Conservation (phyloP, 2,329 filamentous ascomycete species). For the Diplocarpon rosae region DNA sequence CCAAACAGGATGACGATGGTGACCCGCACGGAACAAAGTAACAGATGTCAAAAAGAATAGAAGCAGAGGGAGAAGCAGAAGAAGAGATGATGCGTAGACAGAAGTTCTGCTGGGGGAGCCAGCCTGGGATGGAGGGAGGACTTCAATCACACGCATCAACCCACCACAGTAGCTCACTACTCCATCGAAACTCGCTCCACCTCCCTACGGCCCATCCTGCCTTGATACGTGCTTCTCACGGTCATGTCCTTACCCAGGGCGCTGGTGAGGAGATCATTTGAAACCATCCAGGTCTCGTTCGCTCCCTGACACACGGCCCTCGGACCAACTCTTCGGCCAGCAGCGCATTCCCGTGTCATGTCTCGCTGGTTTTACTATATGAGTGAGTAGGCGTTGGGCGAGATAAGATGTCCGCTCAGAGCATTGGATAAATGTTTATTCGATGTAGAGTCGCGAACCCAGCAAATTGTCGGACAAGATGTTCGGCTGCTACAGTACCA, state of each 20-base stretch:
- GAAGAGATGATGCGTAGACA: constrained; percentile 2
- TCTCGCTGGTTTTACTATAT: too few relatives aligned
- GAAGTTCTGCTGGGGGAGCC: not conserved
- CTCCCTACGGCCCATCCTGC: not conserved
- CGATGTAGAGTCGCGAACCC: too few relatives aligned
- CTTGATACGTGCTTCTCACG: not conserved
- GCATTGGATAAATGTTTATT: too few relatives aligned
- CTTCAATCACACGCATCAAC: constrained; percentile 1
- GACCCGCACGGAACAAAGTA: constrained; percentile 14
- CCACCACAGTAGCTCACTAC: not conserved
- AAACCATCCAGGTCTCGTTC: constrained; percentile 13
- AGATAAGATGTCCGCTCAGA: too few relatives aligned
- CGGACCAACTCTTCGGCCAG: constrained; percentile 6
- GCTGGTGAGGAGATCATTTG: constrained; percentile 8
- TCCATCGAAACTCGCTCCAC: constrained; percentile 4
- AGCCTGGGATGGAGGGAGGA: constrained; percentile 4
- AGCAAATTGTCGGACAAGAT: too few relatives aligned
- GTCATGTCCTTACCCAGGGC: constrained; percentile 1
- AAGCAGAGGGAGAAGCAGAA: not conserved
- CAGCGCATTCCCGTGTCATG: not conserved
- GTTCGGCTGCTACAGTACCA: too few relatives aligned
- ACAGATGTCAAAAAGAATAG: constrained; percentile 5
- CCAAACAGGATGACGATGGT: constrained; percentile 11
- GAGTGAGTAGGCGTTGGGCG: too few relatives aligned
- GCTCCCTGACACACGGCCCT: constrained; percentile 9